phyloP scores from a whole-genome alignment of 2,329 filamentous ascomycete species.

The Cladophialophora immunda region DNA sequence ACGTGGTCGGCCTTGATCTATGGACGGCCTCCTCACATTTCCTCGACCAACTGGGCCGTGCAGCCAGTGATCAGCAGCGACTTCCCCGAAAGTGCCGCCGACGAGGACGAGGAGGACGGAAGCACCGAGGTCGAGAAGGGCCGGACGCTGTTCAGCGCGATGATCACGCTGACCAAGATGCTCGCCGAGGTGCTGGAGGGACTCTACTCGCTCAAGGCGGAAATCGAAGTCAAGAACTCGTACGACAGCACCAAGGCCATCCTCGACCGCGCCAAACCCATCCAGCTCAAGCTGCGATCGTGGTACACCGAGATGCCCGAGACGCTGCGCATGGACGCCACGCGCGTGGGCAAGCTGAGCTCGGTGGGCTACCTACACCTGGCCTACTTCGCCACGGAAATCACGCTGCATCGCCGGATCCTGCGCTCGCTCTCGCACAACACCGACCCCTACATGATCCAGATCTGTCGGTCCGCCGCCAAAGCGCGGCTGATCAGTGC shows the following conservation, averaged over 20 bases:
- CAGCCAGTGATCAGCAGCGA: constrained; percentile 54
- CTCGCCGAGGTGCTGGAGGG: constrained; percentile 61
- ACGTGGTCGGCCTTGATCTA: constrained; percentile 68
- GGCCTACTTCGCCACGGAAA: constrained; percentile 57
- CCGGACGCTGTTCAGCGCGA: constrained; percentile 59
- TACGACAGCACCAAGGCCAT: constrained; percentile 55
- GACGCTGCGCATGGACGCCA: constrained; percentile 59
- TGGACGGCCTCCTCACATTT: constrained; percentile 65
- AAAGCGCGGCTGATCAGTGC: constrained; percentile 94
- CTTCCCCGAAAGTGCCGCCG: constrained; percentile 49
- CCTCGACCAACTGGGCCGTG: constrained; percentile 65
- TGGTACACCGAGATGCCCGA: constrained; percentile 61
- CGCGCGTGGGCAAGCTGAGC: constrained; percentile 51
- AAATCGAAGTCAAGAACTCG: constrained; percentile 36
- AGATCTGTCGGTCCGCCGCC: constrained; percentile 88
- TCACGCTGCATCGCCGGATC: constrained; percentile 55
- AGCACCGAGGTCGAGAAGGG: constrained; percentile 50
- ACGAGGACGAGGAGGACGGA: constrained; percentile 43
- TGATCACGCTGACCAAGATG: constrained; percentile 62
- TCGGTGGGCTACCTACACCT: constrained; percentile 56
- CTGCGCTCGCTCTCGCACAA: constrained; percentile 50
- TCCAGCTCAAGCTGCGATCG: constrained; percentile 61
- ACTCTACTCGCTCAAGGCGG: constrained; percentile 61
- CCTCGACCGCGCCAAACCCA: constrained; percentile 62
- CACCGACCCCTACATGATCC: constrained; percentile 74